These are phyloP conservation scores for Malus fusca DNA, from an alignment of 306 rosid genomes.

Conservation along the genomic window DNA sequence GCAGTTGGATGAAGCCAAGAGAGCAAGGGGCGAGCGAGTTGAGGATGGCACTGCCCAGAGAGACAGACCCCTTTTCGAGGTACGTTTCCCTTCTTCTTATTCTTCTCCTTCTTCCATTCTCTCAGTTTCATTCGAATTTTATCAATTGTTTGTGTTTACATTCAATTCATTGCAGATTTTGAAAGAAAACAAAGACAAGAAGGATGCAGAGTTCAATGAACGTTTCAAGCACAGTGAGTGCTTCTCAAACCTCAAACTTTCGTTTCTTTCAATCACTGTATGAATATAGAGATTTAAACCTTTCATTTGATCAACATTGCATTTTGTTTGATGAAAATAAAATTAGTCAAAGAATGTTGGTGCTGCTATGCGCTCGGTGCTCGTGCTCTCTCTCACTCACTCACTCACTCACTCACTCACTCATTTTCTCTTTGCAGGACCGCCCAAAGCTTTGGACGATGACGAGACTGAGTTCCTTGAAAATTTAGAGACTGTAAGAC, in stretches of 20 bases:
- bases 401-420: neutral
- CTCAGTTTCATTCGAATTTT: neutral
- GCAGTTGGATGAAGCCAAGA: conserved; percentile 73
- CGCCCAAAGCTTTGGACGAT: conserved; percentile 94
- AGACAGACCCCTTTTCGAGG: conserved; percentile 88
- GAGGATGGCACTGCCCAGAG: conserved; percentile 91
- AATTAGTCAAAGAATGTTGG: neutral
- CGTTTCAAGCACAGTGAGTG: conserved; percentile 92
- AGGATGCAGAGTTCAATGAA: conserved; percentile 84
- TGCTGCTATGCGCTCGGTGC: neutral
- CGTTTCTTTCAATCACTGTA: neutral
- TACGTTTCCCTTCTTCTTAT: neutral
- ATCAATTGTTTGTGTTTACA: neutral
- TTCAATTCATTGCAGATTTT: conserved; percentile 42
- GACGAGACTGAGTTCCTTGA: conserved; percentile 96
- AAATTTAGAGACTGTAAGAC: conserved; percentile 48
- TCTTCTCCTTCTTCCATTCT: neutral
- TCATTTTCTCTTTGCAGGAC: conserved; percentile 42
- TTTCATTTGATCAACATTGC: neutral
- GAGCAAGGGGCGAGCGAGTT: conserved; percentile 69
- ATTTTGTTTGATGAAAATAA: neutral
- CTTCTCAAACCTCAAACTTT: neutral
- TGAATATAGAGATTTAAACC: neutral
- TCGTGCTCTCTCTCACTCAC: neutral
- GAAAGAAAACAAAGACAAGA: conserved; percentile 84